Evolutionary conservation across 371 early-diverging fungal genomes (phyloP).

Genomic region (Rhizopus stolonifer): DNA sequence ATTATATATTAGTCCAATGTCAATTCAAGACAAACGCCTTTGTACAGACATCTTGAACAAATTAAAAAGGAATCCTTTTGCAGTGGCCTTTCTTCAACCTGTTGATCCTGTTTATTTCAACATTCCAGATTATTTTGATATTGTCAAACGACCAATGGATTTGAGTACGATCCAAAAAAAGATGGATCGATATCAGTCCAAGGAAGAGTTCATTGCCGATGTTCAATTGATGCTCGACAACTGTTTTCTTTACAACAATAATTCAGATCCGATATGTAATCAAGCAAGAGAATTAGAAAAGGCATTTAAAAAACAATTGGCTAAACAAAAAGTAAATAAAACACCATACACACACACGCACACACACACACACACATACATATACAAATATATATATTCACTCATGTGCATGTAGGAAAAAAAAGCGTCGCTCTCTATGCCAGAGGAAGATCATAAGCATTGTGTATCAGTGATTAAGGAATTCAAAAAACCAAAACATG

Average conservation of each 20-base stretch:
- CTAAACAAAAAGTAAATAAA: neutral
- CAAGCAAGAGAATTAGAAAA: slow-evolving; percentile 62
- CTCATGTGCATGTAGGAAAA: neutral
- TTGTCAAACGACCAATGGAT: slow-evolving; percentile 98
- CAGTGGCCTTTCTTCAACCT: slow-evolving; percentile 73
- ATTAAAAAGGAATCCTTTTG: slow-evolving; percentile 64
- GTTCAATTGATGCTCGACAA: slow-evolving; percentile 54
- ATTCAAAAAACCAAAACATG: slow-evolving; percentile 32
- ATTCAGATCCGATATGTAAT: slow-evolving; percentile 70
- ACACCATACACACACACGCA: no score
- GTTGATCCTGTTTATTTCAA: slow-evolving; percentile 49
- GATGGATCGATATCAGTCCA: slow-evolving; percentile 44
- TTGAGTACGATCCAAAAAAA: slow-evolving; percentile 88
- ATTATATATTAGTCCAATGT: neutral
- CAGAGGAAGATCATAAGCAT: slow-evolving; percentile 64
- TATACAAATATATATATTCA: neutral
- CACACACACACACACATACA: no score
- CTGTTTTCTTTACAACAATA: slow-evolving; percentile 73
- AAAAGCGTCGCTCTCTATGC: slow-evolving; percentile 15
- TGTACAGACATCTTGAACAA: slow-evolving; percentile 44
- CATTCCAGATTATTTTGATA: slow-evolving; percentile 72
- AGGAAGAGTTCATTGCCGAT: slow-evolving; percentile 48
- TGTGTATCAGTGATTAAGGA: slow-evolving; percentile 55
- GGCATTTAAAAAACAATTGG: slow-evolving; percentile 15
- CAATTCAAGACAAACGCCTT: slow-evolving; percentile 25